Evolutionary conservation across 2,329 filamentous ascomycete species (phyloP), one percentile per base, ranked within the genome.

Genomic region (Periglandula ipomoeae): DNA sequence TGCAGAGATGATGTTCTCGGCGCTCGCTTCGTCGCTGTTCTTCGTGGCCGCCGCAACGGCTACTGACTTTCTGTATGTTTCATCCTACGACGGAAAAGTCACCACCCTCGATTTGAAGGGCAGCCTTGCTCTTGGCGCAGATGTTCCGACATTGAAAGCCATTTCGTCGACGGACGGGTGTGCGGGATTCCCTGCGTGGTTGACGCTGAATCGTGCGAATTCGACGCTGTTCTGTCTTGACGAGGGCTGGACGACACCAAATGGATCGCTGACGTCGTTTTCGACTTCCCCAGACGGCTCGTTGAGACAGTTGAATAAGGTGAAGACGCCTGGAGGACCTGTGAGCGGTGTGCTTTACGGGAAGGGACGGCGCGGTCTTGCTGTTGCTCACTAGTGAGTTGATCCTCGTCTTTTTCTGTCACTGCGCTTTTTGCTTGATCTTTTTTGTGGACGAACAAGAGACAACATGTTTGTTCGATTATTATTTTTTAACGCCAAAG

Each of bases 161-260:
- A 61, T 74, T 17, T 69, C 69, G 46, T 62, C 63, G 3, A 69
- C 68, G 20, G 68, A 66, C 46, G 67, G 65, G 30, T 84, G 80
- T 61, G 75, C 70, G 9, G 62, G 67, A 2, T 75, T 72, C 51
- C 76, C 81, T 5, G 75, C 78, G 10, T 85, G 81, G 80, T 65
- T 85, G 49, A 76, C 76, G 19, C 68, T 81, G 19, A 75, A 81
- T 58, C 61, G 68, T 50, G 58, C 65, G 41, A 69, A 72, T 52
- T 66, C 67, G 20, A 61, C 71, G 11, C 65, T 85, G 10, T 81
- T 78, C 65, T 85, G 81, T 62, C 56, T 78, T 40, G 74, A 85
- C 55, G 82, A 85, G 67, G 76, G 72, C 20, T 64, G 74, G 40
- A 60, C 61, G 20, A 54, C 61, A 4, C 59, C 65, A n/a, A 70